Percentiles rank a stretch among this genome's conserved stretches.
Evolutionary conservation across 176 grass and related monocot genomes (phyloP).

Genomic region (Puya raimondii): DNA sequence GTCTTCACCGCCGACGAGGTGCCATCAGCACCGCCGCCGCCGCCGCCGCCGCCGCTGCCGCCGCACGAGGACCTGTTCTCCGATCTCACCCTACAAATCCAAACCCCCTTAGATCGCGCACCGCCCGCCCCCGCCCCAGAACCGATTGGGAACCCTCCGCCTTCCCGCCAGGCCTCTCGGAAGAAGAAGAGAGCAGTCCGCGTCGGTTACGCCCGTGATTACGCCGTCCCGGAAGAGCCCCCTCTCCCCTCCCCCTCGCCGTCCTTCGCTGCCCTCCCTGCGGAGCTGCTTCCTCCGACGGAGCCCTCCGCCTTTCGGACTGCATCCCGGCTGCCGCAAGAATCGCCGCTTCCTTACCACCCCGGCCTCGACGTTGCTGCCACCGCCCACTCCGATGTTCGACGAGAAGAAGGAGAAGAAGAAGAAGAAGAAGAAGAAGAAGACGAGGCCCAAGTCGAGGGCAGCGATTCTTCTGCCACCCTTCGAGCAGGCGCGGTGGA

Average conservation of each 20-base stretch:
- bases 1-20: conserved; percentile 47
- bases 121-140: conserved; percentile 15
- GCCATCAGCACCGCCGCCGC: not conserved
- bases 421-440: not conserved
- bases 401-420: conserved; percentile 18
- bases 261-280: conserved; percentile 8
- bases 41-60: not conserved
- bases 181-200: conserved; percentile 95
- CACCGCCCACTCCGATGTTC: conserved; percentile 17
- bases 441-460: not conserved
- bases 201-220: conserved; percentile 73
- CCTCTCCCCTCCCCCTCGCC: conserved; percentile 23
- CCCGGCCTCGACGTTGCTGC: not conserved
- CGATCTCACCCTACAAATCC: conserved; percentile 64
- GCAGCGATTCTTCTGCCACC: not conserved
- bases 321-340: conserved; percentile 13
- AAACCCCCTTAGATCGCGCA: conserved; percentile 15
- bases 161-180: conserved; percentile 40
- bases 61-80: conserved; percentile 82
- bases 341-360: not conserved
- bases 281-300: not conserved
- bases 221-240: conserved; percentile 17
- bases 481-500: not conserved
- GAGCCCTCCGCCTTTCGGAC: not conserved
- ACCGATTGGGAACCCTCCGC: conserved; percentile 15